Percentiles rank a stretch among this genome's conserved stretches.
Conservation (phyloP, 1,284 basidiomycete genomes). For the Blastosporella zonata region DNA sequence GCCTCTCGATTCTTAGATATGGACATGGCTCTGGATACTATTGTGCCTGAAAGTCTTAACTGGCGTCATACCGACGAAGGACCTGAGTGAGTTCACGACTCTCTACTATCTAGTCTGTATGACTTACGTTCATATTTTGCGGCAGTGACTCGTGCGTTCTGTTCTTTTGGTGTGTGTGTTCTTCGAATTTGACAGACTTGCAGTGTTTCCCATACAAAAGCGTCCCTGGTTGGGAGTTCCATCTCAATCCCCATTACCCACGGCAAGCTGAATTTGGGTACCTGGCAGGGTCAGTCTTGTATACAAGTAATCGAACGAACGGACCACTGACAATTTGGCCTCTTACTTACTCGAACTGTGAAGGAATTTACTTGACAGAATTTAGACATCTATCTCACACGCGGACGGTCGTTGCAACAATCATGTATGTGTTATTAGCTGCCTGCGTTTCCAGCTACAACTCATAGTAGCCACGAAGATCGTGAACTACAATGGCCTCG, state of each 20-base stretch:
- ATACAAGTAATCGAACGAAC: no score
- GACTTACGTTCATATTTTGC: slow-evolving; percentile 1
- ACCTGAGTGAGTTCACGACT: slow-evolving; percentile 62
- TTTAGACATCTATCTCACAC: slow-evolving; percentile 69
- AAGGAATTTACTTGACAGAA: slow-evolving; percentile 82
- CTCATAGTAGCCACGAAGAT: slow-evolving; percentile 1
- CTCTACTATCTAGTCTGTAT: background rate
- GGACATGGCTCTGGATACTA: slow-evolving; percentile 83
- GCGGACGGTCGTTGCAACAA: slow-evolving; percentile 77
- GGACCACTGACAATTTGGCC: no score
- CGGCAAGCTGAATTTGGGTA: slow-evolving; percentile 80
- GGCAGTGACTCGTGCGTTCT: slow-evolving; percentile 67
- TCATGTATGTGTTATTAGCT: slow-evolving; percentile 51
- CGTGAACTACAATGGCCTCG: background rate
- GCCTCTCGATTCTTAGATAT: slow-evolving; percentile 49
- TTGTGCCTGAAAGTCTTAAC: slow-evolving; percentile 83
- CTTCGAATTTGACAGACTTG: background rate
- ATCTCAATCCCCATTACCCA: slow-evolving; percentile 85
- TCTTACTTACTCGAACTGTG: background rate
- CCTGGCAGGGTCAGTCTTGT: slow-evolving; percentile 81
- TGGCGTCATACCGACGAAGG: slow-evolving; percentile 93
- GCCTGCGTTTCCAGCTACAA: background rate
- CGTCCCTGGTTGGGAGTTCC: slow-evolving; percentile 78
- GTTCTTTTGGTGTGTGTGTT: background rate
- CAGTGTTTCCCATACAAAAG: slow-evolving; percentile 89